Evolutionary conservation across 176 grass and related monocot genomes (phyloP), one percentile per base, ranked within the genome.

Genomic region (Zoysia japonica): DNA sequence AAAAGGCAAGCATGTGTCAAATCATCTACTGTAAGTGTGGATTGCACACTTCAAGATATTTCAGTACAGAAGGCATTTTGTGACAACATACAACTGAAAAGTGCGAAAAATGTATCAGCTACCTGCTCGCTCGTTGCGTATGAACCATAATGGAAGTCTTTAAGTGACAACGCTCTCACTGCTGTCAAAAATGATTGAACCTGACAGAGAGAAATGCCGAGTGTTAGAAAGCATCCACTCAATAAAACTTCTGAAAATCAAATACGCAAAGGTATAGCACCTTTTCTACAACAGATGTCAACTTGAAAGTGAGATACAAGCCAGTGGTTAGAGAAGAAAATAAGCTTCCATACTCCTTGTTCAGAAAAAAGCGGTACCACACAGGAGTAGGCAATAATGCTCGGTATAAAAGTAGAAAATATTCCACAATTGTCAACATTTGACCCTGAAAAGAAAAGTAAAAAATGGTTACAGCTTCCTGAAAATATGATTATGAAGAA

Each of bases 241-340:
- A 6, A 51, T 61, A 61, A 13, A 35, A 41, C 45, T 71, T 65
- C 39, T 51, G 8, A 37, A 48, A 57, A 78, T 53, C 38, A 50
- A n/a, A 47, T 52, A 68, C 14, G 19, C 11, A 40, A 85, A 85
- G 45, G 43, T 74, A 68, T 20, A 15, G 17, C 60, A 99, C 96
- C 88, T 99, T 99, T 80, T 99, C 96, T 70, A 99, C 89, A 70
- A 99, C 96, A 84, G 96, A 99, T 83, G 96, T 93, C 76, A 99
- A 78, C 82, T 99, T 99, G 88, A 99, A 99, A 86, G 96, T 99
- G 85, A 99, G 96, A 82, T 99, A 99, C 20, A 99, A 69, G 43
- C 96, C 96, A 5, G 96, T 99, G 61, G 92, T 99, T 73, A 99
- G 84, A 76, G 96, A 99, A 37, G 96, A 99, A 86, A 99, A 95